Conservation (phyloP, 768 basidiomycete genomes). For the Rhodocollybia butyracea region DNA sequence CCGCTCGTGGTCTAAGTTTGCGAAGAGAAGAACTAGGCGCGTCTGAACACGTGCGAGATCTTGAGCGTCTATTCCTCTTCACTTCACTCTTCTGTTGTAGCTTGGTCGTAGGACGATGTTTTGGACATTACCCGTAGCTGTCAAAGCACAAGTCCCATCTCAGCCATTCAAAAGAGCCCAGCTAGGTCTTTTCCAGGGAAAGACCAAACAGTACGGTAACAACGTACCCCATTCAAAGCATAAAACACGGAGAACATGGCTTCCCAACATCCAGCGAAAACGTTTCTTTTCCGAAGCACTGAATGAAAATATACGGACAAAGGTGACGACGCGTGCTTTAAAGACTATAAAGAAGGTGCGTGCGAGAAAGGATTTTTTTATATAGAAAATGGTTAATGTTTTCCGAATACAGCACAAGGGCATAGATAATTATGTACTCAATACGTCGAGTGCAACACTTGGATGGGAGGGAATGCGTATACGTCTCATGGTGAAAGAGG, state of each 20-base stretch:
- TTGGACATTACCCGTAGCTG: not conserved
- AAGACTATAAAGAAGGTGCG: constrained; percentile 81
- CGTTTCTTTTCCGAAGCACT: constrained; percentile 66
- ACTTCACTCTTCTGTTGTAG: not conserved
- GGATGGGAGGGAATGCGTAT: constrained; percentile 47
- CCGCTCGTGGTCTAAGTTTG: no score
- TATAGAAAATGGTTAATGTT: not conserved
- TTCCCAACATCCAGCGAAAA: constrained; percentile 84
- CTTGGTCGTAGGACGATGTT: not conserved
- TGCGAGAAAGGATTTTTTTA: constrained; percentile 2
- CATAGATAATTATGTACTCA: constrained; percentile 64
- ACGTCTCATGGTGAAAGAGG: constrained; percentile 33
- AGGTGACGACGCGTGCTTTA: constrained; percentile 73
- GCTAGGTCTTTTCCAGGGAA: constrained; percentile 80
- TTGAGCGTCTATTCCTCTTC: not conserved
- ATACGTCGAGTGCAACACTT: constrained; percentile 36
- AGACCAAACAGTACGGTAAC: constrained; percentile 78
- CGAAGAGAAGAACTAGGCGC: not conserved
- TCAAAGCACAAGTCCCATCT: constrained; percentile 26
- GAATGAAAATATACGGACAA: constrained; percentile 54
- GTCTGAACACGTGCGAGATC: not conserved
- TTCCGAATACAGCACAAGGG: constrained; percentile 51
- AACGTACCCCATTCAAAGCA: constrained; percentile 87
- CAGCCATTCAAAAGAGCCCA: constrained; percentile 81
- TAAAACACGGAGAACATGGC: constrained; percentile 86